phyloP scores from a whole-genome alignment of 176 grass and related monocot genomes.

The Eragrostis nindensis region DNA sequence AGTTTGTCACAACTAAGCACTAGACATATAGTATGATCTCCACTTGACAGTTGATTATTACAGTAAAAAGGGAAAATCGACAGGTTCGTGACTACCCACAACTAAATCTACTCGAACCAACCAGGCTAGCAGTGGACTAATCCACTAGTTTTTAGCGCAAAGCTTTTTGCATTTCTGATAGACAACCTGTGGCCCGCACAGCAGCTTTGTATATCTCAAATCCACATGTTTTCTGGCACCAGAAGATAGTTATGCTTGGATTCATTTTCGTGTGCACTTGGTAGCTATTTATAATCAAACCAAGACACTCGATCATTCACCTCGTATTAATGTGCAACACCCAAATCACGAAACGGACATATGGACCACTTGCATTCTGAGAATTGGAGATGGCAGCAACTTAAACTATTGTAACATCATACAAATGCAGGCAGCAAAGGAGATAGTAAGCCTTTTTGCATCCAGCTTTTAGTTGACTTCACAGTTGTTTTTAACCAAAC shows the following conservation, averaged over 20 bases:
- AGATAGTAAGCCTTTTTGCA: not conserved
- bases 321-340: not conserved
- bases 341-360: not conserved
- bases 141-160: not conserved
- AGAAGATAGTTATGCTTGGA: not conserved
- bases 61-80: not conserved
- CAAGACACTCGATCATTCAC: not conserved
- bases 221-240: not conserved
- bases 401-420: not conserved
- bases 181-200: not conserved
- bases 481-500: not conserved
- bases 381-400: not conserved
- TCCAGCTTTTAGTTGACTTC: not conserved
- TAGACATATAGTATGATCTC: not conserved
- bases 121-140: too few relatives aligned
- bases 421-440: not conserved
- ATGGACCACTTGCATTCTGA: not conserved
- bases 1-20: not conserved
- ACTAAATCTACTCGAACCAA: slow-evolving; percentile 17
- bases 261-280: not conserved
- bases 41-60: not conserved
- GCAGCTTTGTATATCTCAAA: not conserved
- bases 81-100: not conserved
- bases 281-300: not conserved
- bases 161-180: not conserved